A percentile compares a stretch with the other conserved stretches of the same genome.
phyloP scores from a whole-genome alignment of 805 yeast genomes.

The Candida krabiensis region DNA sequence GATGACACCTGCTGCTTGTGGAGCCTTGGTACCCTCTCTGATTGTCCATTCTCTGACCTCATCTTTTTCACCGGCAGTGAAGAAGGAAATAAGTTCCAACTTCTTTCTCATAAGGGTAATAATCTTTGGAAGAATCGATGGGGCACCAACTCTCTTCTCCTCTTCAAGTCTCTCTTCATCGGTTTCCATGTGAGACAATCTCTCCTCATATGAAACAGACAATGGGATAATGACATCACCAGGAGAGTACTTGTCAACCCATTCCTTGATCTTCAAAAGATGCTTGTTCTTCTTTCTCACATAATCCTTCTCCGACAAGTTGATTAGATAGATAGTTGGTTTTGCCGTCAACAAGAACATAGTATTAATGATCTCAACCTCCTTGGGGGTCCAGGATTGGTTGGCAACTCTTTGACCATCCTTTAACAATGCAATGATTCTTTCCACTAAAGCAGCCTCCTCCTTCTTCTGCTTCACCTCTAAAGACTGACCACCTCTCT shows the following conservation, averaged over 20 bases:
- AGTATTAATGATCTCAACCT: constrained; percentile 64
- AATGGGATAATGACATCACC: constrained; percentile 87
- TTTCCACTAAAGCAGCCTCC: constrained; percentile 57
- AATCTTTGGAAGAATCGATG: constrained; percentile 60
- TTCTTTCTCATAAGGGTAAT: constrained; percentile 65
- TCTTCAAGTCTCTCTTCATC: constrained; percentile 45
- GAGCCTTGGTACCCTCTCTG: constrained; percentile 72
- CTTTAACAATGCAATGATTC: constrained; percentile 62
- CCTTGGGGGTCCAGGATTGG: constrained; percentile 60
- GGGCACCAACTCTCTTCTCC: constrained; percentile 36
- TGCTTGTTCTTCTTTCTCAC: constrained; percentile 52
- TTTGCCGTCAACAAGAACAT: constrained; percentile 82
- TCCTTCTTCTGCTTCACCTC: constrained; percentile 65
- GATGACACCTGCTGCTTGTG: constrained; percentile 88
- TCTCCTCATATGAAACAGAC: constrained; percentile 90
- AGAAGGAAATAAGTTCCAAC: constrained; percentile 74
- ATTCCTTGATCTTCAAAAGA: constrained; percentile 49
- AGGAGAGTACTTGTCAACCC: constrained; percentile 71
- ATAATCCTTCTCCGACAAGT: constrained; percentile 72
- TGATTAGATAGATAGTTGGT: constrained; percentile 78
- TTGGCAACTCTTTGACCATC: constrained; percentile 62
- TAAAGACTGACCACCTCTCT: constrained; percentile 64
- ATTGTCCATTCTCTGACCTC: constrained; percentile 92
- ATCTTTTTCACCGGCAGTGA: constrained; percentile 75
- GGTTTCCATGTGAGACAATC: constrained; percentile 80